Percentiles rank a stretch among this genome's conserved stretches.
These are phyloP conservation scores for Leccinum aurantiacum DNA, from an alignment of 768 basidiomycete species.

Conservation along the genomic window DNA sequence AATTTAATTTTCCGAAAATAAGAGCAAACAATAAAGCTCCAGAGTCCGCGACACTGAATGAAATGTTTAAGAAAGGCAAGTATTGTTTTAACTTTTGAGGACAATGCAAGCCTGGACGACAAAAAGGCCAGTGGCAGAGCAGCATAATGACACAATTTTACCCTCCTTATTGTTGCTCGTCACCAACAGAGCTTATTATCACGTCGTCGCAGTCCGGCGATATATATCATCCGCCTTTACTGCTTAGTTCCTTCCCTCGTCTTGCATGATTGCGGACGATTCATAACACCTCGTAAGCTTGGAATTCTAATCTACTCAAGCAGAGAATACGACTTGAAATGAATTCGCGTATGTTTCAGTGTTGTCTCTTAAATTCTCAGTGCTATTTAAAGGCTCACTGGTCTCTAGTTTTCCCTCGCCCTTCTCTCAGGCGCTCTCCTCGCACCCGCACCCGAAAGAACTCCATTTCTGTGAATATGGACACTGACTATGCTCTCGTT, in stretches of 20 bases:
- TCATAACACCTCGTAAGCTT: background rate
- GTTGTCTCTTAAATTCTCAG: background rate
- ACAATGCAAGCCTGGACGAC: slow-evolving; percentile 25
- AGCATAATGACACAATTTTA: slow-evolving; percentile 10
- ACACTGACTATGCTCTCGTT: slow-evolving; percentile 2
- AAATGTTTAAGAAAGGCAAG: slow-evolving; percentile 13
- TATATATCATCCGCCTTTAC: slow-evolving; percentile 20
- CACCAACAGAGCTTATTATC: slow-evolving; percentile 12
- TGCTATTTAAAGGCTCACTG: slow-evolving; percentile 1
- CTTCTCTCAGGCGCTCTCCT: slow-evolving; percentile 29
- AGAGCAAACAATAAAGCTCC: slow-evolving; percentile 11
- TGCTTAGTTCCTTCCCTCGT: background rate
- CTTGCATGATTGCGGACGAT: background rate
- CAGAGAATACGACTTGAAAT: slow-evolving; percentile 20
- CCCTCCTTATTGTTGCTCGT: slow-evolving; percentile 17
- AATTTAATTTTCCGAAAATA: slow-evolving; percentile 8
- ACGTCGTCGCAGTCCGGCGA: background rate
- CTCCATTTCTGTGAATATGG: slow-evolving; percentile 8
- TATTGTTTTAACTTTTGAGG: slow-evolving; percentile 23
- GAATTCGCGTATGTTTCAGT: slow-evolving; percentile 21
- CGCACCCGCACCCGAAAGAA: slow-evolving; percentile 26
- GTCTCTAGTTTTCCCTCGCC: slow-evolving; percentile 22
- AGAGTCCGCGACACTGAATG: slow-evolving; percentile 24
- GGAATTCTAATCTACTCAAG: background rate
- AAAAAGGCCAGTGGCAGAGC: slow-evolving; percentile 18